These are phyloP conservation scores for Extremus antarcticus DNA, from an alignment of 495 filamentous ascomycete genomes.

Conservation along the genomic window DNA sequence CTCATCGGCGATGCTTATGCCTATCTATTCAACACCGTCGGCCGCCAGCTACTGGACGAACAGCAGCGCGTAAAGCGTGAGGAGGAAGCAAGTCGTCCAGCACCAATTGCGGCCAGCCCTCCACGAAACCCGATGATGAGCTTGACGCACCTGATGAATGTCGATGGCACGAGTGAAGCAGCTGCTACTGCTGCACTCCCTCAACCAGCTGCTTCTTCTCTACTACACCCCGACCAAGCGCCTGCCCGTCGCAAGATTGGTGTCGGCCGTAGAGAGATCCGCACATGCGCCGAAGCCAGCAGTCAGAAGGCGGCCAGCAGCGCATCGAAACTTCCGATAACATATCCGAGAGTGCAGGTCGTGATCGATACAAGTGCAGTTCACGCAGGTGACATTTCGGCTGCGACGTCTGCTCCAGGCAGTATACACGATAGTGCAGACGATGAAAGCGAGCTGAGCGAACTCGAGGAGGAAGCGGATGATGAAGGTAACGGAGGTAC, in stretches of 20 bases:
- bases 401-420: constrained; percentile 39
- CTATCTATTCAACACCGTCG: constrained; percentile 54
- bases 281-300: constrained; percentile 50
- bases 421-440: constrained; percentile 67
- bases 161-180: constrained; percentile 18
- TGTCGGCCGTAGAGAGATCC: constrained; percentile 53
- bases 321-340: background rate
- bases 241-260: constrained; percentile 39
- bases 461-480: constrained; percentile 41
- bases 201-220: background rate
- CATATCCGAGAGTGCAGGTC: constrained; percentile 11
- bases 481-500: constrained; percentile 20
- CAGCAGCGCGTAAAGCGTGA: constrained; percentile 8
- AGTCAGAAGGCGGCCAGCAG: constrained; percentile 13
- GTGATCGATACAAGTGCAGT: constrained; percentile 19
- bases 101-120: constrained; percentile 4
- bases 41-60: constrained; percentile 17
- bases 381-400: constrained; percentile 20
- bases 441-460: constrained; percentile 71
- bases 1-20: constrained; percentile 80
- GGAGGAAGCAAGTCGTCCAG: constrained; percentile 6
- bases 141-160: constrained; percentile 25
- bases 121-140: constrained; percentile 23
- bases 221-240: background rate
- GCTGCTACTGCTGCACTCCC: background rate